A percentile compares a stretch with the other conserved stretches of the same genome.
phyloP scores from a whole-genome alignment of 164 flowering plant species.

The Saururus chinensis region DNA sequence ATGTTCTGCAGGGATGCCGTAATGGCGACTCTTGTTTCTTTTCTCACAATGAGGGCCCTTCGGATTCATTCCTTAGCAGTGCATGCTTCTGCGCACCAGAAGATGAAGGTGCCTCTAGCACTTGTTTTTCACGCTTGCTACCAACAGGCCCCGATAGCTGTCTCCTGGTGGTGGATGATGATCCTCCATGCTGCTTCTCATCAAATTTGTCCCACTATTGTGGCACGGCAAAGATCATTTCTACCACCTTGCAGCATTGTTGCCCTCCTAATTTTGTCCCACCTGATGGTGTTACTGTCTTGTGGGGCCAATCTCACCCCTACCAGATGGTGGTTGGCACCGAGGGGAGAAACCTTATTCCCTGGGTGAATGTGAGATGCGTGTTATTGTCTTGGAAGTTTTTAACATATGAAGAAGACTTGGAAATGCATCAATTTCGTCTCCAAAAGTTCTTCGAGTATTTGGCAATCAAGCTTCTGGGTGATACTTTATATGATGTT shows the following conservation, averaged over 20 bases:
- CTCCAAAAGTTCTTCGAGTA: slow-evolving; percentile 58
- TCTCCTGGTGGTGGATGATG: slow-evolving; percentile 66
- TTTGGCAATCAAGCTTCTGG: slow-evolving; percentile 58
- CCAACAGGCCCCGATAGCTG: slow-evolving; percentile 37
- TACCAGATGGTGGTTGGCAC: slow-evolving; percentile 30
- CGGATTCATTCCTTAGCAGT: slow-evolving; percentile 14
- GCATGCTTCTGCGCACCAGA: slow-evolving; percentile 43
- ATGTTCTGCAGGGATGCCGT: slow-evolving; percentile 73
- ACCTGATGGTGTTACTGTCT: slow-evolving; percentile 24
- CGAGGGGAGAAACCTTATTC: slow-evolving; percentile 24
- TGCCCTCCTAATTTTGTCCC: slow-evolving; percentile 22
- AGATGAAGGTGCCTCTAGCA: slow-evolving; percentile 29
- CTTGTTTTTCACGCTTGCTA: slow-evolving; percentile 32
- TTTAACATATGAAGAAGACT: slow-evolving; percentile 18
- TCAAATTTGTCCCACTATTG: slow-evolving; percentile 30
- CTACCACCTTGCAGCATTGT: slow-evolving; percentile 34
- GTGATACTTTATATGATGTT: slow-evolving; percentile 45
- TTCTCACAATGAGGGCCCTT: slow-evolving; percentile 45
- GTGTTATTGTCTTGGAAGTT: slow-evolving; percentile 70
- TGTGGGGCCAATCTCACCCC: slow-evolving; percentile 48
- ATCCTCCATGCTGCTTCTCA: slow-evolving; percentile 38
- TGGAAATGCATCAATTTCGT: slow-evolving; percentile 30
- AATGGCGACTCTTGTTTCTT: slow-evolving; percentile 67
- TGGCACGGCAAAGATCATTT: slow-evolving; percentile 42
- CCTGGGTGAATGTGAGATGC: slow-evolving; percentile 59